Base-by-base conservation (phyloP, 169 alveolate species). In the Theileria luwenshuni region DNA sequence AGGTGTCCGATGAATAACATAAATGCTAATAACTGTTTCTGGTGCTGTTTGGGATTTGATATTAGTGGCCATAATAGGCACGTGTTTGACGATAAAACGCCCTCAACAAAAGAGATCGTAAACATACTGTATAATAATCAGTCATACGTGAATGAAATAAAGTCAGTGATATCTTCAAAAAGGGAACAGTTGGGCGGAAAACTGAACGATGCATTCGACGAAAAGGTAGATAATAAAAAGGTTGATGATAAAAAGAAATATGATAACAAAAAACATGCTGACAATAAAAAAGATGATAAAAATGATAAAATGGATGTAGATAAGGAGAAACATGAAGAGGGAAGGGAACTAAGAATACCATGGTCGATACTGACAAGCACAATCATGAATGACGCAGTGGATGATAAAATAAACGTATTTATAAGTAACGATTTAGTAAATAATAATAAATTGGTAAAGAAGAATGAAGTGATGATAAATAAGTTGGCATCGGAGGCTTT, bases 21-120 rank as follows among this genome's bases (percentile, higher is more conserved):
- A 15, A 28, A 68, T n/a, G 35, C 69, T 21, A 49, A 54, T 28
- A 28, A 71, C 33, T 79, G 87, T 41, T 60, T 79, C 47, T 79
- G 87, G 87, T 79, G 87, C 52, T 43, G 74, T 42, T 33, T 79
- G 56, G 83, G 83, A 2, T 19, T 3, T 21, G 87, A 79, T 21
- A 75, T 68, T 17, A 38, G 19, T 13, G 7, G 56, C 25, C 87
- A 79, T 52, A 67, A 79, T 48, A 71, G 59, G 30, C 56, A 33
- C 35, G 51, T 79, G 25, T 79, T 68, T 61, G 87, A 79, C 28
- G 87, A 79, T 45, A 42, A 58, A 25, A 68, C 81, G 28, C 87
- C 87, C 8, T 51, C 87, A 1, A 17, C 77, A 2, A 63, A 60
- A 19, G 43, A 41, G 6, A 58, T 79, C 6, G 77, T 77, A 30